These are phyloP conservation scores for Crithidia thermophila DNA, from an alignment of 208 protist genomes.

Conservation along the genomic window DNA sequence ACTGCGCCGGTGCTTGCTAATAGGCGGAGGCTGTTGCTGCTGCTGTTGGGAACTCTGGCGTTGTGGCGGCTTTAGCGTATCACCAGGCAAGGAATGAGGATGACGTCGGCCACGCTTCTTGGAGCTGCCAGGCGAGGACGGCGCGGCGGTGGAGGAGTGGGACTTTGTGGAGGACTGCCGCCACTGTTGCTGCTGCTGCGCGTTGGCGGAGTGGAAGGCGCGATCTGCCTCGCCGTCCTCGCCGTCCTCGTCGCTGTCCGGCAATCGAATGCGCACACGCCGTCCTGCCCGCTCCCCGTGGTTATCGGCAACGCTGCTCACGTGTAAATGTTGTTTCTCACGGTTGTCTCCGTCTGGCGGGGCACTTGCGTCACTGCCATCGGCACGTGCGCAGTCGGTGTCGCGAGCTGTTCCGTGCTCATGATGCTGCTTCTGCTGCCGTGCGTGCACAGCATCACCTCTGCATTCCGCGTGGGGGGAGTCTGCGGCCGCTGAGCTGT, in stretches of 20 bases:
- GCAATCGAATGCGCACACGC: conserved; percentile 22
- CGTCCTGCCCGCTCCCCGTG: conserved; percentile 1
- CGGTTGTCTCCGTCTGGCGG: too few relatives aligned
- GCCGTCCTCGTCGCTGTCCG: conserved; percentile 18
- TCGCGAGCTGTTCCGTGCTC: too few relatives aligned
- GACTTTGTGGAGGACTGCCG: too few relatives aligned
- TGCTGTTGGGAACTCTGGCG: background rate
- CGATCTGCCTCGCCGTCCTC: background rate
- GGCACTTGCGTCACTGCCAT: too few relatives aligned
- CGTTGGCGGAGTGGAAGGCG: background rate
- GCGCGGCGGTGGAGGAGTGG: too few relatives aligned
- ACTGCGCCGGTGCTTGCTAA: conserved; percentile 29
- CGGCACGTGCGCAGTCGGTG: too few relatives aligned
- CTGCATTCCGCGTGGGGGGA: background rate
- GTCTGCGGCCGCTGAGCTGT: too few relatives aligned
- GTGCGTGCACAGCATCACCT: too few relatives aligned
- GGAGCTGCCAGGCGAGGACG: background rate
- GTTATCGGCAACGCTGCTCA: background rate
- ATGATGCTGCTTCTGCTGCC: background rate
- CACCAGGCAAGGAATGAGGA: background rate
- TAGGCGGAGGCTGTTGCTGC: conserved; percentile 7
- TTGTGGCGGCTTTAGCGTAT: background rate
- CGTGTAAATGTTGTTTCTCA: background rate
- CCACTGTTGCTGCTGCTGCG: too few relatives aligned
- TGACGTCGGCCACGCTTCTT: background rate